A percentile compares a stretch with the other conserved stretches of the same genome.
These are phyloP conservation scores for Castanea crenata DNA, from an alignment of 306 rosid genomes.

Conservation along the genomic window DNA sequence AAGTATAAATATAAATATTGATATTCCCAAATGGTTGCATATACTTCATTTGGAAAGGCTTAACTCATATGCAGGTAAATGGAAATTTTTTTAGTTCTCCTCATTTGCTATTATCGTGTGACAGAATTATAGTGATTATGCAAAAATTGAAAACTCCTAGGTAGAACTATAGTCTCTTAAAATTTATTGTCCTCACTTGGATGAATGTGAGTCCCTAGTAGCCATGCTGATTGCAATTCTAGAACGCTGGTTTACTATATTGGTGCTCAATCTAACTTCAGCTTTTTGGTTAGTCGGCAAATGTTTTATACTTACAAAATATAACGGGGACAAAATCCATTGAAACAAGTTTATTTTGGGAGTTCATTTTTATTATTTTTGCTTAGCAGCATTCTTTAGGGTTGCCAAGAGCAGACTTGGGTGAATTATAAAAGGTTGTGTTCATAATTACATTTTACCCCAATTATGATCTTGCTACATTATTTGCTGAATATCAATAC, in stretches of 20 bases:
- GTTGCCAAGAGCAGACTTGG: neutral
- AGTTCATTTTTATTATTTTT: neutral
- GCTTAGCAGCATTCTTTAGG: neutral
- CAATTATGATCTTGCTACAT: neutral
- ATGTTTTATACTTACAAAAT: neutral
- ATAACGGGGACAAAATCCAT: neutral
- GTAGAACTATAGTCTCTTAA: neutral
- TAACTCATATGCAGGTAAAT: constrained; percentile 70
- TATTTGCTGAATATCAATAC: neutral
- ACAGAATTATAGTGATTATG: constrained; percentile 14
- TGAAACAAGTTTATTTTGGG: neutral
- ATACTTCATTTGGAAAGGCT: constrained; percentile 83
- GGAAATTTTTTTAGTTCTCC: constrained; percentile 6
- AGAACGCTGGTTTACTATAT: neutral
- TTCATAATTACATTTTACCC: too few species aligned
- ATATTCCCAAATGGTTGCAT: constrained; percentile 85
- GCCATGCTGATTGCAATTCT: neutral
- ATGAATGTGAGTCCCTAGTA: neutral
- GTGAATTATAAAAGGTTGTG: neutral
- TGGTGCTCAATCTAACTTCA: neutral
- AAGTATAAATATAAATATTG: constrained; percentile 80
- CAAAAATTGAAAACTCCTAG: neutral
- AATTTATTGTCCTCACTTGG: constrained; percentile 3
- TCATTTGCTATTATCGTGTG: constrained; percentile 9
- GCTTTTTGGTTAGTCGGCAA: neutral